These are phyloP conservation scores for Kurtzmaniella quercitrusa DNA, from an alignment of 1,139 yeast genomes.

Conservation along the genomic window DNA sequence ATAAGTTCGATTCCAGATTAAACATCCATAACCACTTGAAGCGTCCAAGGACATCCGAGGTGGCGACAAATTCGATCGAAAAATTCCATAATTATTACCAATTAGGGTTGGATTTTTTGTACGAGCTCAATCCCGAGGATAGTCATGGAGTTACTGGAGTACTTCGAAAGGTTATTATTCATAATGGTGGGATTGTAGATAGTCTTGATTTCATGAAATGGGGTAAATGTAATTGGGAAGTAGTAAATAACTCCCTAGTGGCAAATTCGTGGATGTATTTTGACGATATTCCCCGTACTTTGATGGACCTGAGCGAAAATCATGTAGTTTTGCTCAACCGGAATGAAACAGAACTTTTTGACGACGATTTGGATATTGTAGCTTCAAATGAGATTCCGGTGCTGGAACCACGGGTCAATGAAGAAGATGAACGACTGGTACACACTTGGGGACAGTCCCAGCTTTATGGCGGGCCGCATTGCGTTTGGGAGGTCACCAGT, in stretches of 20 bases:
- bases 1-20: conserved; percentile 44
- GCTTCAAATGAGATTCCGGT: conserved; percentile 16
- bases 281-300: conserved; percentile 23
- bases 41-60: conserved; percentile 9
- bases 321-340: conserved; percentile 46
- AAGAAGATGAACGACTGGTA: background rate
- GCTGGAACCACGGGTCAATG: conserved; percentile 4
- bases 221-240: conserved; percentile 41
- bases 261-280: conserved; percentile 31
- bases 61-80: conserved; percentile 14
- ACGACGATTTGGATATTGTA: conserved; percentile 35
- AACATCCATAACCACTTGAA: conserved; percentile 34
- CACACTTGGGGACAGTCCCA: conserved; percentile 49
- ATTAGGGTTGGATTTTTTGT: conserved; percentile 51
- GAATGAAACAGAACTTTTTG: conserved; percentile 45
- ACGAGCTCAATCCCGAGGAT: conserved; percentile 28
- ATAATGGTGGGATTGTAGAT: conserved; percentile 48
- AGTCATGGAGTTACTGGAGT: conserved; percentile 18
- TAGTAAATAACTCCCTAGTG: conserved; percentile 13
- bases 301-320: conserved; percentile 12
- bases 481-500: conserved; percentile 53
- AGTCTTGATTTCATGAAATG: conserved; percentile 48
- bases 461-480: conserved; percentile 40
- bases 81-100: conserved; percentile 55
- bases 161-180: conserved; percentile 42